These are phyloP conservation scores for Metschnikowia shivogae DNA, from an alignment of 805 yeast species.

Conservation along the genomic window DNA sequence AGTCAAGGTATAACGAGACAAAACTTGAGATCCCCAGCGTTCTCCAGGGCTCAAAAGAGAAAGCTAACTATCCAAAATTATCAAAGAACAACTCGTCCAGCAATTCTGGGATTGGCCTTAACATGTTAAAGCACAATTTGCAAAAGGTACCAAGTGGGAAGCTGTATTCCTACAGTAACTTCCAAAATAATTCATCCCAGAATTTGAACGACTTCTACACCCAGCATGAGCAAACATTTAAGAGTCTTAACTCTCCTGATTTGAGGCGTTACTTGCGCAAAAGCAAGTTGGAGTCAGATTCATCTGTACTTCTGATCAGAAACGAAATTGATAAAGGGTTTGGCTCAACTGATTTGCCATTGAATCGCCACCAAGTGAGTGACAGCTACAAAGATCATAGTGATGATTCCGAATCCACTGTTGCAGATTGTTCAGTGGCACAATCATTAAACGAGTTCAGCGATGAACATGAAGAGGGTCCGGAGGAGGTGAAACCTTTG, in stretches of 20 bases:
- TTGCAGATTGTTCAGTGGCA: neutral
- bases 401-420: slow-evolving; percentile 1
- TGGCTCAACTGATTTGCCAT: neutral
- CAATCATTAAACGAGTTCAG: neutral
- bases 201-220: slow-evolving; percentile 18
- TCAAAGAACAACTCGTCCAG: slow-evolving; percentile 26
- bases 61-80: slow-evolving; percentile 33
- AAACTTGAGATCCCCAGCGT: slow-evolving; percentile 7
- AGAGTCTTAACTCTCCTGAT: slow-evolving; percentile 25
- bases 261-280: slow-evolving; percentile 12
- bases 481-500: neutral
- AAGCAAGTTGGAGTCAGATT: slow-evolving; percentile 7
- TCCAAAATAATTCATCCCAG: slow-evolving; percentile 15
- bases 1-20: slow-evolving; percentile 6
- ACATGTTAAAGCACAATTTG: slow-evolving; percentile 31
- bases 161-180: slow-evolving; percentile 4
- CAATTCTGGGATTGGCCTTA: slow-evolving; percentile 38
- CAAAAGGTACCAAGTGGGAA: neutral
- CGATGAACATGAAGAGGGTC: neutral
- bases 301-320: neutral
- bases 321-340: neutral
- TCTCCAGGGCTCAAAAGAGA: slow-evolving; percentile 15
- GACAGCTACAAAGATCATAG: slow-evolving; percentile 1
- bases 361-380: neutral
- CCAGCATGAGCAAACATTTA: slow-evolving; percentile 13